phyloP scores from a whole-genome alignment of 768 basidiomycete genomes.

The Boletus rubroflammeus region DNA sequence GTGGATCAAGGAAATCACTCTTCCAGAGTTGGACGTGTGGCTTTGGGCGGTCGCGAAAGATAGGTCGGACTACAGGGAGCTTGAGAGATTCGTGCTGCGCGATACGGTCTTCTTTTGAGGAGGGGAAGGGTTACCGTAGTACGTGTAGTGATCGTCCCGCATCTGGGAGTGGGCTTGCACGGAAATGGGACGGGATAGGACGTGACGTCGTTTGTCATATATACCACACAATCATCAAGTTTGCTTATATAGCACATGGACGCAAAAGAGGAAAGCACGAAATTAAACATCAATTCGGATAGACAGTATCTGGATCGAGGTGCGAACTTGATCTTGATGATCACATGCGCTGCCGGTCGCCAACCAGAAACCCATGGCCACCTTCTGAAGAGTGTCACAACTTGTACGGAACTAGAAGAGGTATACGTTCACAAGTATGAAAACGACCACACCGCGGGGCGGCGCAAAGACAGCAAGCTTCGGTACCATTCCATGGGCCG shows the following conservation, averaged over 20 bases:
- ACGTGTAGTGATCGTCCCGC: not conserved
- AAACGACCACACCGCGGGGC: slow-evolving; percentile 6
- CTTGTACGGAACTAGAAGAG: slow-evolving; percentile 7
- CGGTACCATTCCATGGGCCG: slow-evolving; percentile 1
- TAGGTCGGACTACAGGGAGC: slow-evolving; percentile 60
- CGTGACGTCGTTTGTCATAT: slow-evolving; percentile 1
- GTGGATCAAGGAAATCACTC: slow-evolving; percentile 56
- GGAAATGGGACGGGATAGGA: slow-evolving; percentile 1
- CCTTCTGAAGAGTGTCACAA: slow-evolving; percentile 2
- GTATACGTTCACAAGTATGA: slow-evolving; percentile 6
- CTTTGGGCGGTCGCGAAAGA: slow-evolving; percentile 84
- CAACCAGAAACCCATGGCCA: not conserved
- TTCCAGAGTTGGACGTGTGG: slow-evolving; percentile 71
- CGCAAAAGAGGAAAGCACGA: not conserved
- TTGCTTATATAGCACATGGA: slow-evolving; percentile 1
- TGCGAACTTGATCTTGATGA: slow-evolving; percentile 11
- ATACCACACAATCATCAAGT: not conserved
- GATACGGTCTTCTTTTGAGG: slow-evolving; percentile 66
- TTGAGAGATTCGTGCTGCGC: slow-evolving; percentile 63
- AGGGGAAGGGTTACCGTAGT: not conserved
- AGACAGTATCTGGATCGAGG: slow-evolving; percentile 9
- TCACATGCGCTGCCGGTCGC: slow-evolving; percentile 4
- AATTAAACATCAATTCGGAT: slow-evolving; percentile 8
- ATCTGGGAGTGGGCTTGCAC: not conserved
- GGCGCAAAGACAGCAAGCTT: slow-evolving; percentile 3